A percentile compares a stretch with the other conserved stretches of the same genome.
These are phyloP conservation scores for Emergomyces africanus DNA, from an alignment of 2,329 filamentous ascomycete species.

Conservation along the genomic window DNA sequence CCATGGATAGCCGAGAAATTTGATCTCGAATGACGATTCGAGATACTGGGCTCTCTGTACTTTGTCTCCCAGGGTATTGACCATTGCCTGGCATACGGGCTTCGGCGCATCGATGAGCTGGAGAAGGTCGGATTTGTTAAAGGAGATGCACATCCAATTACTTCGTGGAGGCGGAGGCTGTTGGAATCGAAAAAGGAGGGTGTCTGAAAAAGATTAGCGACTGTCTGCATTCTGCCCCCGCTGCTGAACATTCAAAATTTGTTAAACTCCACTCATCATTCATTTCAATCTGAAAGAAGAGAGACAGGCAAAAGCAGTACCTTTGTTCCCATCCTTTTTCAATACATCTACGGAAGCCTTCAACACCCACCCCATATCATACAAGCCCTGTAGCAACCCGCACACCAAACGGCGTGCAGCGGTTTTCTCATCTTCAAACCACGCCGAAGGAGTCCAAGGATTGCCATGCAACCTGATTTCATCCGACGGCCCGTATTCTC, in stretches of 20 bases:
- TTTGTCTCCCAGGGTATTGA: conserved; percentile 8
- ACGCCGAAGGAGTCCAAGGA: conserved; percentile 21
- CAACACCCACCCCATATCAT: conserved; percentile 26
- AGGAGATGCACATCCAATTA: conserved; percentile 28
- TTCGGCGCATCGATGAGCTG: conserved; percentile 21
- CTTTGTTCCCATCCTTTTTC: conserved; percentile 11
- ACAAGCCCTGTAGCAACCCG: conserved; percentile 22
- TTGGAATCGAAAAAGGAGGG: conserved; percentile 27
- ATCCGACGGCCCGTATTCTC: conserved; percentile 20
- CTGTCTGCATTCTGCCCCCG: no score
- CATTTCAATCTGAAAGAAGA: background rate
- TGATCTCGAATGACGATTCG: conserved; percentile 18
- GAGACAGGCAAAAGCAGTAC: conserved; percentile 9
- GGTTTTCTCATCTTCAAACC: conserved; percentile 15
- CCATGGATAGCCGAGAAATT: conserved; percentile 25
- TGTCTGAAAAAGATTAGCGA: conserved; percentile 20
- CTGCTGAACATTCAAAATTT: no score
- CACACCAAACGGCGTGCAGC: conserved; percentile 21
- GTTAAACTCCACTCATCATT: background rate
- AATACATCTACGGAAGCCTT: conserved; percentile 24
- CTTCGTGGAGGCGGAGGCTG: conserved; percentile 20
- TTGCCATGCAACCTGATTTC: conserved; percentile 27
- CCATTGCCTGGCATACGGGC: conserved; percentile 12
- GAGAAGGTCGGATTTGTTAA: conserved; percentile 19
- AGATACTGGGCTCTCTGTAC: conserved; percentile 4